A percentile compares a stretch with the other conserved stretches of the same genome.
phyloP scores from a whole-genome alignment of 225 moss, liverwort and hornwort genomes.

The Neckera pumila region DNA sequence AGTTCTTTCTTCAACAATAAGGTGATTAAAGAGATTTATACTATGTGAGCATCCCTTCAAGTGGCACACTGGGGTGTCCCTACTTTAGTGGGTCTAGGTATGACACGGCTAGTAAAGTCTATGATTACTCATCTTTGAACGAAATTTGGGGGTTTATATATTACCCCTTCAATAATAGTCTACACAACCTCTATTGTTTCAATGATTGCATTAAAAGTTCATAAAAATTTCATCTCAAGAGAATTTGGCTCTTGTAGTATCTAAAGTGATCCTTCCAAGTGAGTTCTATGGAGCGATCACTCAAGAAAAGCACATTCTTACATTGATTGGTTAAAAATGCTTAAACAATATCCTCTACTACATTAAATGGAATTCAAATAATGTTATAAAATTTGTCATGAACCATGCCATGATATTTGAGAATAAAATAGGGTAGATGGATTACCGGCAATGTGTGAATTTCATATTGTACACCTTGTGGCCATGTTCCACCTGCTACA shows the following conservation, averaged over 20 bases:
- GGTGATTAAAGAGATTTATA: not conserved
- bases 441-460: constrained; percentile 42
- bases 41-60: not conserved
- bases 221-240: not conserved
- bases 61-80: not conserved
- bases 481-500: constrained; percentile 36
- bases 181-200: fast-evolving
- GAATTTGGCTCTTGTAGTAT: not conserved
- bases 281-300: not conserved
- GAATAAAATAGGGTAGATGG: not conserved
- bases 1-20: not conserved
- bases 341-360: not conserved
- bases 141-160: fast-evolving
- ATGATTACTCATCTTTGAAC: not conserved
- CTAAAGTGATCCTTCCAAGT: not conserved
- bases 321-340: not conserved
- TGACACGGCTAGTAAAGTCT: fast-evolving
- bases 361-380: not conserved
- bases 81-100: not conserved
- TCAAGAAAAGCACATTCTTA: not conserved
- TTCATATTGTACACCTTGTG: constrained; percentile 45
- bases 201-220: not conserved
- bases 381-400: no score
- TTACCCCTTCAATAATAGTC: no score
- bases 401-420: not conserved